A percentile compares a stretch with the other conserved stretches of the same genome.
These are phyloP conservation scores for Thelephora ganbajun DNA, from an alignment of 768 basidiomycete genomes.

Conservation along the genomic window DNA sequence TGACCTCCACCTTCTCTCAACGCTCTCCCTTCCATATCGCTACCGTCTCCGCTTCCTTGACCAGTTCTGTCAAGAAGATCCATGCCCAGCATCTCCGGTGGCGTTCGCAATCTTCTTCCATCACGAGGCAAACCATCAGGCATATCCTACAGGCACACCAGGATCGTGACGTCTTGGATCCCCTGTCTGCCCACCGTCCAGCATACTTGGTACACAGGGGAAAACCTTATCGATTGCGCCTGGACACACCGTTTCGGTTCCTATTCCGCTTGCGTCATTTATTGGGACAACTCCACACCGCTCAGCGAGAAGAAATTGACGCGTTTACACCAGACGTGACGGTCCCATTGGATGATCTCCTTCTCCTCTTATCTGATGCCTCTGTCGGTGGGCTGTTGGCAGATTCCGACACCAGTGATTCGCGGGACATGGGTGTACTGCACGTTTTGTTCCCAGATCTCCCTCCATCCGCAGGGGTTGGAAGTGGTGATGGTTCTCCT, in stretches of 20 bases:
- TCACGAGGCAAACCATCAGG: conserved; percentile 27
- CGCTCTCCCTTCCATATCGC: too few relatives aligned
- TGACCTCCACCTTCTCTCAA: too few relatives aligned
- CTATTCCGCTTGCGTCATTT: conserved; percentile 66
- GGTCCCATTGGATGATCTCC: conserved; percentile 8
- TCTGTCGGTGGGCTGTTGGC: conserved; percentile 7
- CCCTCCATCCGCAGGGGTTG: background rate
- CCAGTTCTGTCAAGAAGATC: background rate
- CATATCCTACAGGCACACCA: conserved; percentile 38
- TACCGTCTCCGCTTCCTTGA: too few relatives aligned
- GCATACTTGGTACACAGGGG: conserved; percentile 75
- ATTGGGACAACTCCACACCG: conserved; percentile 28
- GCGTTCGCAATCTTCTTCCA: conserved; percentile 15
- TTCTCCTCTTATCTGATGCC: conserved; percentile 7
- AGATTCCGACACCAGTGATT: background rate
- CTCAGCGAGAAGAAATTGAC: conserved; percentile 15
- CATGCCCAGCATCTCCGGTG: conserved; percentile 15
- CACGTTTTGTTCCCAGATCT: too few relatives aligned
- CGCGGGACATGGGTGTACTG: too few relatives aligned
- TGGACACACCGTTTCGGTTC: conserved; percentile 59
- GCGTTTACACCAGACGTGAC: conserved; percentile 1
- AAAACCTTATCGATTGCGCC: conserved; percentile 49
- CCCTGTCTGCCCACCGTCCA: conserved; percentile 71
- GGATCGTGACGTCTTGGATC: conserved; percentile 44
- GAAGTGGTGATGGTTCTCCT: background rate